These are phyloP conservation scores for Claviceps arundinis DNA, from an alignment of 2,329 filamentous ascomycete species.

Conservation along the genomic window DNA sequence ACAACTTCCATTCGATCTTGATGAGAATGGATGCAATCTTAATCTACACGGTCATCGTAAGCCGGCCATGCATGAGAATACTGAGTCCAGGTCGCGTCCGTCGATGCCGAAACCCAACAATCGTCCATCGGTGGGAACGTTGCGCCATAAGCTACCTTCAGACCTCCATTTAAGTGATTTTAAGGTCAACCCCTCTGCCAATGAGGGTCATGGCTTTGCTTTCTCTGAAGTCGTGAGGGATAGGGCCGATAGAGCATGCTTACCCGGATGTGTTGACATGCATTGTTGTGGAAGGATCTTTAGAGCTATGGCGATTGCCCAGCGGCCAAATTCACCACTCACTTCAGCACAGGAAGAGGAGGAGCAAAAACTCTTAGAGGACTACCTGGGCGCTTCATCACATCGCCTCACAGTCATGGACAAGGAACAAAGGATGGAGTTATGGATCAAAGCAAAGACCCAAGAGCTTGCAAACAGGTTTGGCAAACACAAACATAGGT, in stretches of 20 bases:
- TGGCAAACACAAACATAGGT: constrained; percentile 66
- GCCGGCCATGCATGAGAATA: neutral
- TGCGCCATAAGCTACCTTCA: constrained; percentile 44
- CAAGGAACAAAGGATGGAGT: constrained; percentile 44
- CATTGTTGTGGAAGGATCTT: constrained; percentile 67
- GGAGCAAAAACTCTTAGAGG: constrained; percentile 39
- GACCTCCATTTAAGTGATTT: constrained; percentile 59
- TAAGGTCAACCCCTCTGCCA: constrained; percentile 62
- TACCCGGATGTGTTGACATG: constrained; percentile 61
- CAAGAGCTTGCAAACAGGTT: constrained; percentile 59
- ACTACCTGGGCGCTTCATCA: constrained; percentile 43
- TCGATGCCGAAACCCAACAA: neutral
- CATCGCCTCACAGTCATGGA: constrained; percentile 47
- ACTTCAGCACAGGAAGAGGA: constrained; percentile 22
- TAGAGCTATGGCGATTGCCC: constrained; percentile 46
- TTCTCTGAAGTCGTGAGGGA: constrained; percentile 63
- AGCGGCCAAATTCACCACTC: constrained; percentile 28
- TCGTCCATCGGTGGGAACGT: constrained; percentile 14
- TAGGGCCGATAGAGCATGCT: constrained; percentile 52
- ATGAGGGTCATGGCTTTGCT: constrained; percentile 58
- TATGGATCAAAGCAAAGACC: constrained; percentile 65
- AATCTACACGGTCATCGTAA: neutral
- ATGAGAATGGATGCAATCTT: constrained; percentile 5
- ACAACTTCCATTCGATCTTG: constrained; percentile 26
- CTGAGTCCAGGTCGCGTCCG: neutral